phyloP scores from a whole-genome alignment of 2,329 filamentous ascomycete species.

The Phyllosticta paracitricarpa region DNA sequence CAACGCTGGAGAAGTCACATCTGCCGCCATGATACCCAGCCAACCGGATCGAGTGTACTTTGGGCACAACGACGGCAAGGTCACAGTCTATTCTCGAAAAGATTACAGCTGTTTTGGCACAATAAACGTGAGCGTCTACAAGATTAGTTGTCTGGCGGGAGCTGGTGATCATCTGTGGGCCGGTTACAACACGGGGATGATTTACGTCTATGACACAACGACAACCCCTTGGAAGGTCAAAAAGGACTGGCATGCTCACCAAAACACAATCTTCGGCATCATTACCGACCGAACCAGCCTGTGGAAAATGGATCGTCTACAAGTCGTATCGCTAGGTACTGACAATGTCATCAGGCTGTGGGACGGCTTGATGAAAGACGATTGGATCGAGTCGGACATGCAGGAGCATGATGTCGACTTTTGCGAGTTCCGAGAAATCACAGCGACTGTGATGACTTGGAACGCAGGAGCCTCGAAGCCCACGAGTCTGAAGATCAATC shows the following conservation, averaged over 20 bases:
- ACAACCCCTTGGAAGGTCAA: slow-evolving; percentile 77
- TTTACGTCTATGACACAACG: slow-evolving; percentile 82
- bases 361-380: slow-evolving; percentile 88
- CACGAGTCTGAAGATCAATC: slow-evolving; percentile 60
- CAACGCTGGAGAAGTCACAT: slow-evolving; percentile 76
- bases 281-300: slow-evolving; percentile 70
- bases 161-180: slow-evolving; percentile 83
- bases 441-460: slow-evolving; percentile 80
- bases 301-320: slow-evolving; percentile 73
- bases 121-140: slow-evolving; percentile 83
- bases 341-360: slow-evolving; percentile 78
- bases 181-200: slow-evolving; percentile 86
- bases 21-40: slow-evolving; percentile 64
- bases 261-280: slow-evolving; percentile 69
- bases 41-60: slow-evolving; percentile 76
- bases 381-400: slow-evolving; percentile 90
- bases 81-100: slow-evolving; percentile 77
- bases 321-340: slow-evolving; percentile 77
- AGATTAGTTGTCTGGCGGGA: slow-evolving; percentile 78
- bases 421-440: slow-evolving; percentile 75
- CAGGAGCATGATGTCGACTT: slow-evolving; percentile 72
- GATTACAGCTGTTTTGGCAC: slow-evolving; percentile 71
- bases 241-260: slow-evolving; percentile 93
- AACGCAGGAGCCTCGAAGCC: slow-evolving; percentile 97
- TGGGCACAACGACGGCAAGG: slow-evolving; percentile 86